Conservation (phyloP, 2,329 filamentous ascomycete species). For the Blumeria hordei region DNA sequence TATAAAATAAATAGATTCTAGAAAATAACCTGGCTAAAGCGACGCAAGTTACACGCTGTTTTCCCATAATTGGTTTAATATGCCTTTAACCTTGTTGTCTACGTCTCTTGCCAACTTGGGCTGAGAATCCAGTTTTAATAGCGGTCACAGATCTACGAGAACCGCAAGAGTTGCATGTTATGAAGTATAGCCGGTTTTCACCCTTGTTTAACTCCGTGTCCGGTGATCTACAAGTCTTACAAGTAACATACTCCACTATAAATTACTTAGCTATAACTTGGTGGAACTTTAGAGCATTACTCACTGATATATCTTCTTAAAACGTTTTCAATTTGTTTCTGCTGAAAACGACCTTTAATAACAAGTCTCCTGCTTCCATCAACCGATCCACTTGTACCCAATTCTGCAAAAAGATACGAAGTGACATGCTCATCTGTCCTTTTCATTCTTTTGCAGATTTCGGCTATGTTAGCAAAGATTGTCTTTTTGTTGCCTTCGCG, state of each 20-base stretch:
- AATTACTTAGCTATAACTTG: constrained; percentile 12
- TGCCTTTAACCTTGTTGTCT: constrained; percentile 57
- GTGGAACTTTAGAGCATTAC: constrained; percentile 14
- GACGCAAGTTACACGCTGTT: too few species aligned
- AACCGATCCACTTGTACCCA: constrained; percentile 90
- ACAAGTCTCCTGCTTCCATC: constrained; percentile 82
- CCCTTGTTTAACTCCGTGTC: constrained; percentile 95
- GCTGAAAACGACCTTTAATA: constrained; percentile 99
- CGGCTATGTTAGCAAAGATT: constrained; percentile 95
- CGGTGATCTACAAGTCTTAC: constrained; percentile 90
- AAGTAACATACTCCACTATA: constrained; percentile 76
- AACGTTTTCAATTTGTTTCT: constrained; percentile 97
- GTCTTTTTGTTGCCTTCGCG: constrained; percentile 99
- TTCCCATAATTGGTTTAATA: not conserved
- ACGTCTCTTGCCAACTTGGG: constrained; percentile 95
- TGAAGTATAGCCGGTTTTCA: constrained; percentile 97
- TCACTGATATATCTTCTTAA: constrained; percentile 81
- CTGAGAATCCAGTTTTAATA: constrained; percentile 99
- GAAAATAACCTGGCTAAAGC: too few species aligned
- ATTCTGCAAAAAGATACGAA: constrained; percentile 87
- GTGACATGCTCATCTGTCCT: constrained; percentile 93
- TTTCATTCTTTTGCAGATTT: constrained; percentile 99
- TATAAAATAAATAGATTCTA: too few species aligned
- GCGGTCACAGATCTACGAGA: constrained; percentile 74
- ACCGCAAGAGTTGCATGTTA: constrained; percentile 79